These are phyloP conservation scores for Allium cepa DNA, from an alignment of 106 monocot species.

Conservation along the genomic window DNA sequence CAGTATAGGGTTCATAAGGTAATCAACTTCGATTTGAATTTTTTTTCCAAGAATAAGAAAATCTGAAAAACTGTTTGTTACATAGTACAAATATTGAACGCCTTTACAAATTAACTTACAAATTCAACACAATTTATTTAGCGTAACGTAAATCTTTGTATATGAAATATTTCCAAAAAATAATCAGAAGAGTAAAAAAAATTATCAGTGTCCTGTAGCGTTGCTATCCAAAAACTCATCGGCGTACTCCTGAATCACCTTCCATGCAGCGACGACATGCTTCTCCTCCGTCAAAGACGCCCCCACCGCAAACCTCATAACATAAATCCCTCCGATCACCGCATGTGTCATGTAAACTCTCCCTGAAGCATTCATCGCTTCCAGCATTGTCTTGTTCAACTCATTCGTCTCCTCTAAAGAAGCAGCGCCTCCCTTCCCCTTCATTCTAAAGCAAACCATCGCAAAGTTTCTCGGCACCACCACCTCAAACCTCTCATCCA, in stretches of 20 bases:
- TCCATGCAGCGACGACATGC: constrained; percentile 35
- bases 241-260: constrained; percentile 24
- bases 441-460: constrained; percentile 41
- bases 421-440: not conserved
- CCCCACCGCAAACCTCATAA: constrained; percentile 42
- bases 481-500: constrained; percentile 48
- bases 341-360: constrained; percentile 32
- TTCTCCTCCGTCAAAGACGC: constrained; percentile 40
- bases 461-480: constrained; percentile 34
- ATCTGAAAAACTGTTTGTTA: too few species aligned
- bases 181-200: too few species aligned
- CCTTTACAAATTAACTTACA: too few species aligned
- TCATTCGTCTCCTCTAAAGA: not conserved
- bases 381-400: constrained; percentile 10
- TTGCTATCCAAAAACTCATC: not conserved
- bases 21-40: too few species aligned
- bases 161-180: too few species aligned
- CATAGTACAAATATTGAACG: too few species aligned
- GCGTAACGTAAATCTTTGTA: too few species aligned
- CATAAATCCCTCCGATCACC: constrained; percentile 32
- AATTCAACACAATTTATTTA: too few species aligned
- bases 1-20: too few species aligned
- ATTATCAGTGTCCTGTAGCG: too few species aligned
- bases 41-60: too few species aligned
- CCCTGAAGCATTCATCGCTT: constrained; percentile 17